These are phyloP conservation scores for Penicillium nucicola DNA, from an alignment of 495 filamentous ascomycete genomes.

Conservation along the genomic window DNA sequence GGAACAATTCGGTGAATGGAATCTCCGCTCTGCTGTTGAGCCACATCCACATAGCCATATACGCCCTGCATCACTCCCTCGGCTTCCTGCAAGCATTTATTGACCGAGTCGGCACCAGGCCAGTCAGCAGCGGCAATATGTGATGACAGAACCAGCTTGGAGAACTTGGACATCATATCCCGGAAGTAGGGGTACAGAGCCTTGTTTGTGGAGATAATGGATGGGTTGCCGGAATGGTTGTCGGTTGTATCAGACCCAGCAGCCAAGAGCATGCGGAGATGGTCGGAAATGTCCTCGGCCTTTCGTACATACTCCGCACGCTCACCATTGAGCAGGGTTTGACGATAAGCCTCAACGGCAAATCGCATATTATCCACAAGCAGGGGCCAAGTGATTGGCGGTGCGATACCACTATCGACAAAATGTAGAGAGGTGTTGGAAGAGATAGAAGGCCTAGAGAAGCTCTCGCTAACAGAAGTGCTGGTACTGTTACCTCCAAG, in stretches of 20 bases:
- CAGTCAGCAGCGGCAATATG: constrained; percentile 96
- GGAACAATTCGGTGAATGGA: constrained; percentile 85
- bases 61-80: constrained; percentile 92
- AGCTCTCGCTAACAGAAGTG: constrained; percentile 35
- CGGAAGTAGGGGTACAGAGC: constrained; percentile 94
- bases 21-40: constrained; percentile 84
- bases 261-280: constrained; percentile 86
- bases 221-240: constrained; percentile 97
- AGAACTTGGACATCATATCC: constrained; percentile 99
- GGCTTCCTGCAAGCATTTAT: constrained; percentile 93
- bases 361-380: constrained; percentile 87
- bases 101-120: constrained; percentile 77
- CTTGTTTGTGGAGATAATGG: constrained; percentile 98
- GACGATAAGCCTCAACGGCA: constrained; percentile 81
- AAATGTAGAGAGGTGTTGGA: constrained; percentile 73
- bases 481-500: constrained; percentile 28
- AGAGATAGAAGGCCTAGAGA: constrained; percentile 48
- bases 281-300: constrained; percentile 96
- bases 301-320: constrained; percentile 86
- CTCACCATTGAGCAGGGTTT: constrained; percentile 74
- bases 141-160: constrained; percentile 95
- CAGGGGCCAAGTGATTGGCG: constrained; percentile 80
- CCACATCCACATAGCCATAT: constrained; percentile 93
- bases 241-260: constrained; percentile 96
- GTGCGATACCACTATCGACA: constrained; percentile 74